These are phyloP conservation scores for Paratinospora sagittata DNA, from an alignment of 164 flowering plant species.

Conservation along the genomic window DNA sequence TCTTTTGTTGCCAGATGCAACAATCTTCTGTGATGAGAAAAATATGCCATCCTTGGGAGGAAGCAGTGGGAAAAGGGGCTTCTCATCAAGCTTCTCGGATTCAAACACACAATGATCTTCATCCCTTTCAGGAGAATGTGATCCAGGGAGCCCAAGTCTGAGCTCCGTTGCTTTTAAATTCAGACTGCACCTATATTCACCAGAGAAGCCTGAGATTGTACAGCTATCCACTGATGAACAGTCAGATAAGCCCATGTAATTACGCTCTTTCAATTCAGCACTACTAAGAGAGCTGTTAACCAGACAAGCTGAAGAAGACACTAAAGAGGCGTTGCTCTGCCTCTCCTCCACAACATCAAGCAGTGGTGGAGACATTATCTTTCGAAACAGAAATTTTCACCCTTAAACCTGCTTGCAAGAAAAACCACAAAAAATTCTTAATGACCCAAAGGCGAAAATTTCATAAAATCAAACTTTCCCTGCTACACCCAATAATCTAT, in stretches of 20 bases:
- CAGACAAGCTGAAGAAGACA: slow-evolving; percentile 39
- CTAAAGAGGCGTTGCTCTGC: slow-evolving; percentile 33
- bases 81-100: slow-evolving; percentile 60
- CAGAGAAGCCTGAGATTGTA: slow-evolving; percentile 37
- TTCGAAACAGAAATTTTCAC: slow-evolving; percentile 3
- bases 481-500: background rate
- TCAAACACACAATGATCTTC: slow-evolving; percentile 34
- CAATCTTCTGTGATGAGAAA: slow-evolving; percentile 36
- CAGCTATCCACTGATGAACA: slow-evolving; percentile 86
- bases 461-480: background rate
- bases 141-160: slow-evolving; percentile 95
- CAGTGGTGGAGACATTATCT: slow-evolving; percentile 39
- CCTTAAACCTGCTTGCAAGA: slow-evolving; percentile 14
- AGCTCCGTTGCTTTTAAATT: slow-evolving; percentile 84
- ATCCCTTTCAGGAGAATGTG: slow-evolving; percentile 70
- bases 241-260: slow-evolving; percentile 74
- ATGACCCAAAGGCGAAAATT: background rate
- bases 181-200: slow-evolving; percentile 40
- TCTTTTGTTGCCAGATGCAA: slow-evolving; percentile 73
- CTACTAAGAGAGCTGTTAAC: slow-evolving; percentile 38
- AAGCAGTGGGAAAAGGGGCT: slow-evolving; percentile 68
- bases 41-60: slow-evolving; percentile 55
- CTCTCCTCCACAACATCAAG: slow-evolving; percentile 51
- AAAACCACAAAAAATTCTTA: background rate
- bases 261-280: slow-evolving; percentile 57